phyloP scores from a whole-genome alignment of 2,329 filamentous ascomycete species.

The Colletotrichum sublineola region DNA sequence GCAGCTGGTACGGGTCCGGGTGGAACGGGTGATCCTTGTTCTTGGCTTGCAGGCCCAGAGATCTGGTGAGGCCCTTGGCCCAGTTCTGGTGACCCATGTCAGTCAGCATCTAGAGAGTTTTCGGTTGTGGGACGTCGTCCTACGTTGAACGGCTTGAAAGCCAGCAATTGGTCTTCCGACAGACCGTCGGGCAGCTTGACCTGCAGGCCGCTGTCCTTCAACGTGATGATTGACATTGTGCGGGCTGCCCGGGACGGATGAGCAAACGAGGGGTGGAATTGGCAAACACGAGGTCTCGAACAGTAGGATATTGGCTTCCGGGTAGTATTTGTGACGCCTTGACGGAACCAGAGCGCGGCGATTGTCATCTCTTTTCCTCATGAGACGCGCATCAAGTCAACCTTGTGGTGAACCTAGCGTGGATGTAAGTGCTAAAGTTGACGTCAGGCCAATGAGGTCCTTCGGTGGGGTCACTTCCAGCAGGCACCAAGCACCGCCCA shows the following conservation, averaged over 20 bases:
- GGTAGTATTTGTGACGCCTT: too few relatives aligned
- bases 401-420: background rate
- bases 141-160: conserved; percentile 66
- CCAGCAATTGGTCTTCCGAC: conserved; percentile 58
- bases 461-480: conserved; percentile 6
- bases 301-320: too few relatives aligned
- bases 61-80: conserved; percentile 61
- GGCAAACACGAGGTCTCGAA: background rate
- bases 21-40: conserved; percentile 65
- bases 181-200: conserved; percentile 61
- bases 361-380: background rate
- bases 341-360: background rate
- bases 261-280: too few relatives aligned
- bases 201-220: conserved; percentile 54
- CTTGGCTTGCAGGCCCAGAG: conserved; percentile 59
- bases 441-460: conserved; percentile 26
- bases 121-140: accelerated
- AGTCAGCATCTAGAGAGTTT: conserved; percentile 6
- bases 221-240: conserved; percentile 58
- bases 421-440: conserved; percentile 24
- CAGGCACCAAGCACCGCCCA: background rate
- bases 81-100: conserved; percentile 56
- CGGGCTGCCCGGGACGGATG: background rate
- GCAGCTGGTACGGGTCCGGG: conserved; percentile 65
- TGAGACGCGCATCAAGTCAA: background rate